Conservation (phyloP, 441 rosid species). For the Populus hybrid region DNA sequence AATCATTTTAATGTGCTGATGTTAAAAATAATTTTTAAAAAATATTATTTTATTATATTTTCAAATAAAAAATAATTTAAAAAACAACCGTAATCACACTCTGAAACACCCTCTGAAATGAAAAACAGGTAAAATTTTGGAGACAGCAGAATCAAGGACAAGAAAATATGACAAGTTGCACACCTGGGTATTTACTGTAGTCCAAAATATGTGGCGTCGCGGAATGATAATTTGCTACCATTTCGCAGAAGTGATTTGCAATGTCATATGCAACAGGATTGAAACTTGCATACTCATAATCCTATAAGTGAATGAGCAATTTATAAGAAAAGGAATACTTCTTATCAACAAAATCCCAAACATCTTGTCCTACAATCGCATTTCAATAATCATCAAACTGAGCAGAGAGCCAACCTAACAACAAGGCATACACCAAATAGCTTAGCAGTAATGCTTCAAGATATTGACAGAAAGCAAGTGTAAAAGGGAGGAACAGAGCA, state of each 20-base stretch:
- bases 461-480: background rate
- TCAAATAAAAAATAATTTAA: no score
- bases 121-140: background rate
- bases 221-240: constrained; percentile 87
- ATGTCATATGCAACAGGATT: constrained; percentile 88
- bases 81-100: no score
- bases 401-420: background rate
- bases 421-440: background rate
- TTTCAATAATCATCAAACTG: background rate
- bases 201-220: constrained; percentile 82
- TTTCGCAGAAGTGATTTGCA: constrained; percentile 95
- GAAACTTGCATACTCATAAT: constrained; percentile 85
- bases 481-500: background rate
- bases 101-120: no score
- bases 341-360: no score
- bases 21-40: no score
- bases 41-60: no score
- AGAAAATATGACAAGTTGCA: background rate
- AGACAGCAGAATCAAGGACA: background rate
- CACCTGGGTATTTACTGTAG: constrained; percentile 77
- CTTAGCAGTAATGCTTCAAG: background rate
- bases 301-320: constrained; percentile 39
- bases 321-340: constrained; percentile 19
- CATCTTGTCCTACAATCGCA: background rate
- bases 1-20: no score